Conservation (phyloP, 345 rosid species). For the Erysimum cheiranthoides region DNA sequence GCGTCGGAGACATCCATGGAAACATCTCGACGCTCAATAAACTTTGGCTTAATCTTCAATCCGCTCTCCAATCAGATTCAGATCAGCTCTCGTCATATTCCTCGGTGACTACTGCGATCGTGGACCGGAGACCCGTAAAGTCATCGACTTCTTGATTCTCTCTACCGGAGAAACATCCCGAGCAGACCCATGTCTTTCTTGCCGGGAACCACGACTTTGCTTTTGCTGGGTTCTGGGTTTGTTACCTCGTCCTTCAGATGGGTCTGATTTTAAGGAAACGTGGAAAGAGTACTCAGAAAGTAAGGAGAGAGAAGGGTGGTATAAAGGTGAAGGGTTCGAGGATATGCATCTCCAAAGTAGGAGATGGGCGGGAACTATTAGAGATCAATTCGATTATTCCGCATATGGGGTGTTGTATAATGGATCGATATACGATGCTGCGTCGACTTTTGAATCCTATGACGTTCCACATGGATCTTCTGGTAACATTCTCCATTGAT, state of each 20-base stretch:
- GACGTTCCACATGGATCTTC: conserved; percentile 82
- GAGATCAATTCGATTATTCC: conserved; percentile 51
- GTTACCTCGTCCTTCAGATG: conserved; percentile 57
- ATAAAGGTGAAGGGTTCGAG: conserved; percentile 63
- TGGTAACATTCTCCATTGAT: conserved; percentile 47
- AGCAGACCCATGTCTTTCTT: conserved; percentile 67
- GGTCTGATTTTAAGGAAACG: conserved; percentile 56
- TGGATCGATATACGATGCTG: conserved; percentile 84
- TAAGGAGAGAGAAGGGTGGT: conserved; percentile 88
- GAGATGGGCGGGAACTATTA: conserved; percentile 77
- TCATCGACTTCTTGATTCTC: conserved; percentile 67
- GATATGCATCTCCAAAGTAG: conserved; percentile 77
- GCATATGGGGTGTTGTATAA: conserved; percentile 55
- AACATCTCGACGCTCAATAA: conserved; percentile 60
- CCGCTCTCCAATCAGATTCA: too few relatives aligned
- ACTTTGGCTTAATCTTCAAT: conserved; percentile 76
- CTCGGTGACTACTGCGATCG: conserved; percentile 96
- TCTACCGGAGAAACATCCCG: conserved; percentile 56
- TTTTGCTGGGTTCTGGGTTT: conserved; percentile 69
- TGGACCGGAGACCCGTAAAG: conserved; percentile 69
- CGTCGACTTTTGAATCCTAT: conserved; percentile 72
- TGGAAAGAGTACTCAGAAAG: conserved; percentile 63
- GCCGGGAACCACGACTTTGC: conserved; percentile 85
- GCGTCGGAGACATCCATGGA: conserved; percentile 90
- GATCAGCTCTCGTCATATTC: too few relatives aligned